Evolutionary conservation across 1,284 basidiomycete species (phyloP).

Genomic region (Cutaneotrichosporon mucoides): DNA sequence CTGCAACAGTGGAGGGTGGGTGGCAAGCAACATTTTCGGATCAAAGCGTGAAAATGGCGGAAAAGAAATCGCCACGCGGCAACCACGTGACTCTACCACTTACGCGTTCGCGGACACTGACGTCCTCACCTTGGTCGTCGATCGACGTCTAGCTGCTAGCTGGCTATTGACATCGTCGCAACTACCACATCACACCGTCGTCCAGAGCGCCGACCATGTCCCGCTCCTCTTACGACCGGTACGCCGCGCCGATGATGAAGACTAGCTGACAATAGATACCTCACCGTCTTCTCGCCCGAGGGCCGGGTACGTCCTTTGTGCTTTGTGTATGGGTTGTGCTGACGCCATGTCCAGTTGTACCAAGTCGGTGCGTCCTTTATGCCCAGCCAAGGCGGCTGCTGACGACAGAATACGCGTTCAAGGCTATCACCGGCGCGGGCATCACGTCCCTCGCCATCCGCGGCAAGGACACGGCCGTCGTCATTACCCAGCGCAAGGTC

Average conservation of each 20-base stretch:
- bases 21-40: slow-evolving; percentile 9
- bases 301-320: slow-evolving; percentile 39
- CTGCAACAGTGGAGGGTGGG: not conserved
- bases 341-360: slow-evolving; percentile 54
- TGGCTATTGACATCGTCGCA: too few species aligned
- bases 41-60: not conserved
- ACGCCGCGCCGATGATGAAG: too few species aligned
- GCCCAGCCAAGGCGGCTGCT: not conserved
- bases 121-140: slow-evolving; percentile 4
- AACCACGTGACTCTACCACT: not conserved
- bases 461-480: slow-evolving; percentile 89
- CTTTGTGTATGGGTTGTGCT: not conserved
- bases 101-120: slow-evolving; percentile 9
- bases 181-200: too few species aligned
- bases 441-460: slow-evolving; percentile 90
- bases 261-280: slow-evolving; percentile 39
- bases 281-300: slow-evolving; percentile 54
- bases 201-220: slow-evolving; percentile 28
- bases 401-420: slow-evolving; percentile 91
- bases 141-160: too few species aligned
- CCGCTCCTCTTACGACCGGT: slow-evolving; percentile 49
- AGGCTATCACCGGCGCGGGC: slow-evolving; percentile 94
- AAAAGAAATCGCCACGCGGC: slow-evolving; percentile 3
- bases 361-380: slow-evolving; percentile 77
- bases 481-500: slow-evolving; percentile 98